These are phyloP conservation scores for Globisporangium solare DNA, from an alignment of 352 stramenopile genomes.

Conservation along the genomic window DNA sequence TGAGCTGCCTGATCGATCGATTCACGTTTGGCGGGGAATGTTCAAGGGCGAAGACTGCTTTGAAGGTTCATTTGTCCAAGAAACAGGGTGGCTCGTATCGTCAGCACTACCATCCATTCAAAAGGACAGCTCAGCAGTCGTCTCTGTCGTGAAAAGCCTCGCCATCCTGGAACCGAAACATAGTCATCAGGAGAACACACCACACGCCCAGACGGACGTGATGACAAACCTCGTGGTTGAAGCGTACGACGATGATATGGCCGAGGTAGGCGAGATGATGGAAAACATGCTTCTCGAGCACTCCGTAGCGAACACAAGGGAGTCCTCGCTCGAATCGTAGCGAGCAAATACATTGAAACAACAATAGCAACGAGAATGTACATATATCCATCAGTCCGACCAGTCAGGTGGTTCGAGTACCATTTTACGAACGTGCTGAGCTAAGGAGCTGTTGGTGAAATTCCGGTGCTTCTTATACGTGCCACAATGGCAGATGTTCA, in stretches of 20 bases:
- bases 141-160: no score
- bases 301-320: not conserved
- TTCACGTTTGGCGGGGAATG: conserved; percentile 8
- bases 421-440: no score
- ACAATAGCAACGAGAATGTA: not conserved
- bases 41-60: conserved; percentile 11
- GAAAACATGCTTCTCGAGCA: conserved; percentile 9
- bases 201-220: not conserved
- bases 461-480: no score
- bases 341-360: no score
- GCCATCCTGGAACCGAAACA: conserved; percentile 1
- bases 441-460: no score
- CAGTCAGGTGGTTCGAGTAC: no score
- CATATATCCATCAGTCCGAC: not conserved
- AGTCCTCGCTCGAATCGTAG: not conserved
- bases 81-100: not conserved
- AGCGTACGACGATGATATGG: conserved; percentile 1
- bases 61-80: conserved; percentile 6
- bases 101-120: not conserved
- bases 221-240: conserved; percentile 2
- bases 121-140: not conserved
- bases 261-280: conserved; percentile 8
- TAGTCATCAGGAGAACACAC: not conserved
- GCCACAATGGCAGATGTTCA: no score
- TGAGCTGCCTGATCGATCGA: not conserved